Evolutionary conservation across 2,329 filamentous ascomycete species (phyloP), one percentile per base, ranked within the genome.

Genomic region (Fonsecaea erecta): DNA sequence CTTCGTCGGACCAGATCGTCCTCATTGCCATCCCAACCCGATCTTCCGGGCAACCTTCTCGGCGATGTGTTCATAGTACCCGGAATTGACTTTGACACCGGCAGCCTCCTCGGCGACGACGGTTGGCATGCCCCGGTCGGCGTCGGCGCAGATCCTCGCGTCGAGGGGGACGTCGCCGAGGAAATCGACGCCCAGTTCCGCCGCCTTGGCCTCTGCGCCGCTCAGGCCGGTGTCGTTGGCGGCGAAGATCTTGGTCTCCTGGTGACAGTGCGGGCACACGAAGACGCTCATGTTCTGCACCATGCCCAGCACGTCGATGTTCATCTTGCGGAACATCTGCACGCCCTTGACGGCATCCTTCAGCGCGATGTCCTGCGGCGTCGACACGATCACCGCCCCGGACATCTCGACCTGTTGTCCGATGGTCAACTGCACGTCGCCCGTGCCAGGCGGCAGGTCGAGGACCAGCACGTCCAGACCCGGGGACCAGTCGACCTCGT

Each of bases 401-500:
- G 96, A 91, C 1, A 99, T 81, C n/a, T 91, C 83, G 11, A 99
- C 84, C 79, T 97, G 94, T 77, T 99, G 95, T 16, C 92, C 94
- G 67, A 99, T 95, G n/a, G 92, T 97, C 70, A 99, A 83, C 75
- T 99, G 95, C 0, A 94, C 94, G 74, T 99, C 95, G 26, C 95
- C 95, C 0, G 95, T 99, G 2, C 95, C 95, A 0, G 95, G 95
- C 0, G 95, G 95, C 55, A 99, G 79, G 76, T 99, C 95, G 1
- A 99, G 82, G 2, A 99, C 90, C 0, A 99, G 83, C 1, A 98
- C 80, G 75, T 99, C 95, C 2, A 99, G 81, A 11, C 64, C 66
- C 3, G 66, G 62, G 1, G 56, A 60, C 14, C 95, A 99, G 60
- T 95, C 90, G 0, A 99, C 95, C 71, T 97, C 92, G 76, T 97